Base-by-base conservation (phyloP, 768 basidiomycete species). In the Lentinula aciculospora region DNA sequence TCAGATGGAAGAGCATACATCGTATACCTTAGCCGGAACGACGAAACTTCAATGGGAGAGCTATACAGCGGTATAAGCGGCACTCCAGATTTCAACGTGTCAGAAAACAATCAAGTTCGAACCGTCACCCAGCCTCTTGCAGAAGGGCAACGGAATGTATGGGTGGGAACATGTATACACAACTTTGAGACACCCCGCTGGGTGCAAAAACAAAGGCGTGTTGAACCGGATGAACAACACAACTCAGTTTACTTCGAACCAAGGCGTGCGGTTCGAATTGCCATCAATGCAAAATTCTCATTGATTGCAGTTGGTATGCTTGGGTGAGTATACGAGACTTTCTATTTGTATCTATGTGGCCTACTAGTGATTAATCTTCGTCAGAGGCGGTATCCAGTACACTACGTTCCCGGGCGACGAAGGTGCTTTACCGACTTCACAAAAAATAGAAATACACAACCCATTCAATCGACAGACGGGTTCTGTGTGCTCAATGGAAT, bases 1-100 rank as follows among this genome's bases (percentile, higher is more conserved):
- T 90, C 89, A 5, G 92, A 94, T 60, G 92, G 92, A 37, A 74
- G 90, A 64, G 89, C 81, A 9, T 94, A 94, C 66, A 81, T 92
- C 61, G 89, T 90, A 6, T 82, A 82, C 58, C 72, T 92, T 23
- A 74, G 75, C 49, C 83, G 84, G 60, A 71, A 65, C 53, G 62
- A 65, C 46, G 71, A 63, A 17, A 57, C 58, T 28, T 66, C 63
- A 29, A 7, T 21, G 23, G 42, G 23, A 12, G 19, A 44, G 21
- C 21, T 23, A n/a, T 25, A 19, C 2, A 56, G 39, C n/a, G 13
- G 36, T 37, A n/a, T 4, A 5, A 47, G 6, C 12, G n/a, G 21
- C 28, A 10, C 32, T 39, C 28, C 48, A 53, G 31, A n/a, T 28
- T 27, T 32, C 3, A 39, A 21, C 40, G n/a, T 27, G 42, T 54